Base-by-base conservation (phyloP, 2,329 filamentous ascomycete genomes). In the Fusarium coffeatum region DNA sequence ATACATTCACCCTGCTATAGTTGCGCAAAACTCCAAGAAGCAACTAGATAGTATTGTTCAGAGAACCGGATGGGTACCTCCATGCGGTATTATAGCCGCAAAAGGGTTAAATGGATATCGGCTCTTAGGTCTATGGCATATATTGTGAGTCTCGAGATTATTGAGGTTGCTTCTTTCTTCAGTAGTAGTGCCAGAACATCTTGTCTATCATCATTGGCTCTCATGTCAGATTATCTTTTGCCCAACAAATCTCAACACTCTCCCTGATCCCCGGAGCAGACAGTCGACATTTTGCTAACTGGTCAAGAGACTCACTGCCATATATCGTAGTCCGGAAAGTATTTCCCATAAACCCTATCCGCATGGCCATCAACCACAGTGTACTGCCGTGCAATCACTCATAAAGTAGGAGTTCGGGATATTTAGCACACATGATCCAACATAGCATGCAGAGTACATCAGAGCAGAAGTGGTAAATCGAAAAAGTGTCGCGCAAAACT, bases 281-380 rank as follows among this genome's bases (percentile, higher is more conserved):
- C 37, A 20, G n/a, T 12, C 11, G 37, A 18, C 18, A 4, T 12
- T 13, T 20, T 18, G 12, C 37, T 12, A 30, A 13, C 28, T 28
- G 27, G 4, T 6, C 27, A 28, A 12, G 28, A 25, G 10, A 20
- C 7, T 69, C 48, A 60, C 25, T 74, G 57, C 78, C 82, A 81
- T 30, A 73, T 73, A 61, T 84, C 79, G 71, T 90, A 90, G 37
- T 90, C 87, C 0, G 85, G 81, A 68, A 91, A 90, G 71, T 87
- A 89, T 7, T 66, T 62, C 48, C 82, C 77, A 72, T 89, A 87
- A 43, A 91, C 88, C 59, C 85, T 81, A 40, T 72, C 72, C 5
- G 23, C 23, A 86, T 90, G 90, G 5, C 89, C 86, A 12, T 87
- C 41, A 13, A 89, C 59, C 0, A 79, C 78, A 1, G 87, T 85